Conservation (phyloP, 2,329 filamentous ascomycete species). For the Fusarium camptoceras region DNA sequence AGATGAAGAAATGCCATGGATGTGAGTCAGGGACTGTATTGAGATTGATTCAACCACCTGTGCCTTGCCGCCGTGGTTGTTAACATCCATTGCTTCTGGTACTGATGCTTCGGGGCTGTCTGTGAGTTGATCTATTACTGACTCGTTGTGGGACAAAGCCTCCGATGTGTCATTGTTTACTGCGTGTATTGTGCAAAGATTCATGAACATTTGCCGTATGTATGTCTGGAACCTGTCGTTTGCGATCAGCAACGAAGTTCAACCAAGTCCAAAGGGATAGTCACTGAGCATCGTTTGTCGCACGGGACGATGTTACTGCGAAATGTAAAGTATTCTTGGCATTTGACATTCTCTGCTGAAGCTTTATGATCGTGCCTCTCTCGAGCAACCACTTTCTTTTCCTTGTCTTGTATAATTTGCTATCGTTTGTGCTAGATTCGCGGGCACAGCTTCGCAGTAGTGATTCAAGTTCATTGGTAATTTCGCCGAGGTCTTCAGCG, state of each 20-base stretch:
- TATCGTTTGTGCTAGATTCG: neutral
- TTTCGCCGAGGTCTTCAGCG: neutral
- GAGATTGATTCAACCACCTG: neutral
- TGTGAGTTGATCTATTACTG: neutral
- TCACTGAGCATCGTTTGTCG: neutral
- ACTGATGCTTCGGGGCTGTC: fast-evolving
- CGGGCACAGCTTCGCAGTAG: constrained; percentile 5
- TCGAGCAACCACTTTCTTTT: constrained; percentile 26
- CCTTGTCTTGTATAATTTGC: neutral
- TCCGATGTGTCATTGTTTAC: too few species aligned
- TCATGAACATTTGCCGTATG: neutral
- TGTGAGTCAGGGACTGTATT: neutral
- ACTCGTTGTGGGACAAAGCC: fast-evolving
- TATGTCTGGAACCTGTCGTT: constrained; percentile 4
- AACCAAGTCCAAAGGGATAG: fast-evolving
- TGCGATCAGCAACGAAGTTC: neutral
- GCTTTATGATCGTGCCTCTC: constrained; percentile 13
- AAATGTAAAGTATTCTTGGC: constrained; percentile 11
- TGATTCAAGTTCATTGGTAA: neutral
- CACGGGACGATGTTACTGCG: neutral
- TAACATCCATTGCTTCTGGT: too few species aligned
- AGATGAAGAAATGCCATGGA: fast-evolving
- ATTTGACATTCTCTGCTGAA: constrained; percentile 5
- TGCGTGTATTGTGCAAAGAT: neutral
- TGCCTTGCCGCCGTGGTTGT: fast-evolving